A percentile compares a stretch with the other conserved stretches of the same genome.
Evolutionary conservation across 2,329 filamentous ascomycete species (phyloP).

Genomic region (Pyrenophora graminea): DNA sequence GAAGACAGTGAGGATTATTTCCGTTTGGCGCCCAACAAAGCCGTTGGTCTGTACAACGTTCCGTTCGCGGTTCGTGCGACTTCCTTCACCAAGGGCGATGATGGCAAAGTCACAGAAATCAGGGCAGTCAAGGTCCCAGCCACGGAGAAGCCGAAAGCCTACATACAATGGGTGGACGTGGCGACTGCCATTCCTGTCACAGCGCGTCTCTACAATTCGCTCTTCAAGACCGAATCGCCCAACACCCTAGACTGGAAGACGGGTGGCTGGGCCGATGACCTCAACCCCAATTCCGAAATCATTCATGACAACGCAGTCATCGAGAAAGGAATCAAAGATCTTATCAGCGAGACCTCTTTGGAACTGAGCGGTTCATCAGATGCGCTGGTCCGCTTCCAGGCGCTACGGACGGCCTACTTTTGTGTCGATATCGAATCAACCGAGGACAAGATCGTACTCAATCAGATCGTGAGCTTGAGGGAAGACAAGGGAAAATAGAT

Average conservation of each 20-base stretch:
- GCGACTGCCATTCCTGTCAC: slow-evolving; percentile 64
- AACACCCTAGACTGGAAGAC: slow-evolving; percentile 68
- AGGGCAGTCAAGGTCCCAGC: slow-evolving; percentile 69
- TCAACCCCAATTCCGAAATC: slow-evolving; percentile 82
- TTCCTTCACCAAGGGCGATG: slow-evolving; percentile 68
- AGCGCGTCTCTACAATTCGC: slow-evolving; percentile 75
- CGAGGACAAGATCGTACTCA: slow-evolving; percentile 77
- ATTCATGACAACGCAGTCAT: slow-evolving; percentile 79
- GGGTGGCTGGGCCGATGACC: slow-evolving; percentile 79
- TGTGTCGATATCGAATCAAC: slow-evolving; percentile 74
- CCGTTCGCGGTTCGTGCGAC: slow-evolving; percentile 71
- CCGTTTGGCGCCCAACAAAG: slow-evolving; percentile 74
- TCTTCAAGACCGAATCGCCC: slow-evolving; percentile 88
- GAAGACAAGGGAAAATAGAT: slow-evolving; percentile 63
- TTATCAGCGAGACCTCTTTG: slow-evolving; percentile 62
- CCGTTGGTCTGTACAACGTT: slow-evolving; percentile 73
- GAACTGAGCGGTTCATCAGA: slow-evolving; percentile 42
- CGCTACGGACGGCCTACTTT: slow-evolving; percentile 85
- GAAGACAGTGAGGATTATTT: slow-evolving; percentile 75
- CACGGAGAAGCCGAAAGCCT: slow-evolving; percentile 67
- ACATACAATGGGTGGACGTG: slow-evolving; percentile 86
- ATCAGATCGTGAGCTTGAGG: slow-evolving; percentile 89
- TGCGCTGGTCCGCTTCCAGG: slow-evolving; percentile 80
- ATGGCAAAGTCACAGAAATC: slow-evolving; percentile 68
- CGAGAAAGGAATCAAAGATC: slow-evolving; percentile 80